phyloP scores from a whole-genome alignment of 352 stramenopile species.

The Globisporangium paddicum region DNA sequence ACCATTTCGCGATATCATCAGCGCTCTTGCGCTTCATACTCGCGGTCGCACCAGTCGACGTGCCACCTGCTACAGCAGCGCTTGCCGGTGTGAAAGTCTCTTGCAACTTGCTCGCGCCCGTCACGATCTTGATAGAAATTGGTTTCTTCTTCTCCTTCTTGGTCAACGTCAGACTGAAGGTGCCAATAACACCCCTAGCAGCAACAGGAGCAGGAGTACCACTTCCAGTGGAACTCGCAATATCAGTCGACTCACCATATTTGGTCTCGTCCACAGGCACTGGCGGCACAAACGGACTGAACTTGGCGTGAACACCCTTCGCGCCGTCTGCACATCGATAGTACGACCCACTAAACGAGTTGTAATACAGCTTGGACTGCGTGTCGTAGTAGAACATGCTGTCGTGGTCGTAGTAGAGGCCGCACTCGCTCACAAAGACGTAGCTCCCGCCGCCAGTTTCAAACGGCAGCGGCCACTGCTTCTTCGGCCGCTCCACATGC shows the following conservation, averaged over 20 bases:
- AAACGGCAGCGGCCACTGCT: constrained; percentile 71
- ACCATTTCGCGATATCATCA: constrained; percentile 84
- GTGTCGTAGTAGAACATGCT: constrained; percentile 86
- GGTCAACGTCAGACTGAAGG: constrained; percentile 22
- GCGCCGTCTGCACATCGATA: constrained; percentile 33
- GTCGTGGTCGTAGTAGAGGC: constrained; percentile 75
- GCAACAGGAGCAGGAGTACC: not conserved
- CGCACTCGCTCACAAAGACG: constrained; percentile 55
- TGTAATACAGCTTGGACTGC: constrained; percentile 72
- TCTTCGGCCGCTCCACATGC: constrained; percentile 66
- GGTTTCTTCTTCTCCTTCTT: constrained; percentile 71
- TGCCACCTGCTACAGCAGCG: constrained; percentile 9
- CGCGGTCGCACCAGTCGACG: constrained; percentile 10
- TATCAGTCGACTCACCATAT: constrained; percentile 15
- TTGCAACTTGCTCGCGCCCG: constrained; percentile 7
- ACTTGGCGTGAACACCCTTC: constrained; percentile 24
- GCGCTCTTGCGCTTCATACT: constrained; percentile 70
- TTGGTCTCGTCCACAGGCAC: constrained; percentile 38
- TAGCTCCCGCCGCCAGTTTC: constrained; percentile 77
- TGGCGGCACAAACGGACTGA: constrained; percentile 44
- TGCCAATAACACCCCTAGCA: constrained; percentile 10
- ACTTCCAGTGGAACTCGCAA: not conserved
- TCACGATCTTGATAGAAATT: constrained; percentile 65
- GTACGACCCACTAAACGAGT: constrained; percentile 62
- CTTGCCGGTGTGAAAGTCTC: not conserved